Evolutionary conservation across 1,284 basidiomycete species (phyloP).

Genomic region (Cutaneotrichosporon mucoides): DNA sequence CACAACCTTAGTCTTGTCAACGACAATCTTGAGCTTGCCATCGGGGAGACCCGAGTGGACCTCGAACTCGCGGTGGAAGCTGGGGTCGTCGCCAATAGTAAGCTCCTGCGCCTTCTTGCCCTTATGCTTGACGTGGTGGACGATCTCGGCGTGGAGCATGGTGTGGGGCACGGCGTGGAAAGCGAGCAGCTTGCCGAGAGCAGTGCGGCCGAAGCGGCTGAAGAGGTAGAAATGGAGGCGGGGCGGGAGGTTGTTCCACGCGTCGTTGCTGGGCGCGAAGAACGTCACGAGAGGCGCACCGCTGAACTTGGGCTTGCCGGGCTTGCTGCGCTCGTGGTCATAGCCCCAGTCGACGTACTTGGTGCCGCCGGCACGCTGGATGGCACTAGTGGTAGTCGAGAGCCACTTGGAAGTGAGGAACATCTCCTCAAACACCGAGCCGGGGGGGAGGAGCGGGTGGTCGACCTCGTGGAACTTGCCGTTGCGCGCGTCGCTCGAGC

Average conservation of each 20-base stretch:
- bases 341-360: slow-evolving; percentile 53
- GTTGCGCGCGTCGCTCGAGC: slow-evolving; percentile 56
- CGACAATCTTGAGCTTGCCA: slow-evolving; percentile 54
- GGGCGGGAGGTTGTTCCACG: slow-evolving; percentile 59
- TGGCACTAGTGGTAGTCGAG: slow-evolving; percentile 58
- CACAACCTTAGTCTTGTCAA: slow-evolving; percentile 54
- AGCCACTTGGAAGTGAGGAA: slow-evolving; percentile 58
- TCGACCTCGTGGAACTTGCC: slow-evolving; percentile 63
- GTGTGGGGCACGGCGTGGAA: slow-evolving; percentile 63
- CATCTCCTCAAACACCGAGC: slow-evolving; percentile 58
- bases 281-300: slow-evolving; percentile 59
- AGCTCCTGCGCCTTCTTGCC: background rate
- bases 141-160: slow-evolving; percentile 58
- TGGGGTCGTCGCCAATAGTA: slow-evolving; percentile 39
- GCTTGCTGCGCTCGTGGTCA: slow-evolving; percentile 45
- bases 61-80: slow-evolving; percentile 54
- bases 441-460: slow-evolving; percentile 61
- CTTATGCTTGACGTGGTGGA: slow-evolving; percentile 35
- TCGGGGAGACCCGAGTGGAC: slow-evolving; percentile 56
- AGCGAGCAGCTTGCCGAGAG: slow-evolving; percentile 60
- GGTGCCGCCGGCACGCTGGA: slow-evolving; percentile 57
- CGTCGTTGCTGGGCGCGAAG: slow-evolving; percentile 63
- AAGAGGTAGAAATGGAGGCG: slow-evolving; percentile 62
- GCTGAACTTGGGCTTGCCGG: slow-evolving; percentile 47
- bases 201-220: slow-evolving; percentile 60